These are phyloP conservation scores for Cucumis hystrix DNA, from an alignment of 306 rosid species.

Conservation along the genomic window DNA sequence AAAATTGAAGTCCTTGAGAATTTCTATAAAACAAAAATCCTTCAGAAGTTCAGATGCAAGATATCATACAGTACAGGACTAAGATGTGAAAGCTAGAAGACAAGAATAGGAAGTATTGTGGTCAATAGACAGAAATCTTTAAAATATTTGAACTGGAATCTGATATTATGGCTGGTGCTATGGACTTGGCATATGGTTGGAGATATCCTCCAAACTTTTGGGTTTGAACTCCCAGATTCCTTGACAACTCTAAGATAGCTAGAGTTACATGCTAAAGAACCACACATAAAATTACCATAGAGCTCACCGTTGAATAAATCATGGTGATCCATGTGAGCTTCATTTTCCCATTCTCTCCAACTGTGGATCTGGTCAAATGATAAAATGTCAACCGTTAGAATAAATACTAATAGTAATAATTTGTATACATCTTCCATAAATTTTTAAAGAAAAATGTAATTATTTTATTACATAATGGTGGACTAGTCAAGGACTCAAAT, in stretches of 20 bases:
- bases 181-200: not conserved
- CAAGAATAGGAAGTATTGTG: not conserved
- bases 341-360: conserved; percentile 95
- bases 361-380: conserved; percentile 65
- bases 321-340: conserved; percentile 67
- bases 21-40: not conserved
- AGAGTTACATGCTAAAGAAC: not conserved
- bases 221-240: not conserved
- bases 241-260: not conserved
- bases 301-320: conserved; percentile 48
- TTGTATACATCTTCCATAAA: not conserved
- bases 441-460: not conserved
- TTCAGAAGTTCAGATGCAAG: not conserved
- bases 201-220: not conserved
- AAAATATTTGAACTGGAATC: not conserved
- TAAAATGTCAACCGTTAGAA: conserved; percentile 15
- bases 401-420: not conserved
- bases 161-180: not conserved
- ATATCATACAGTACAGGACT: not conserved
- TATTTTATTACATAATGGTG: not conserved
- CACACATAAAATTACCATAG: not conserved
- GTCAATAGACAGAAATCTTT: not conserved
- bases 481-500: not conserved
- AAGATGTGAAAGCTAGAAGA: not conserved
- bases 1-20: not conserved